Conservation (phyloP, 2,329 filamentous ascomycete species). For the Hirsutella minnesotensis region DNA sequence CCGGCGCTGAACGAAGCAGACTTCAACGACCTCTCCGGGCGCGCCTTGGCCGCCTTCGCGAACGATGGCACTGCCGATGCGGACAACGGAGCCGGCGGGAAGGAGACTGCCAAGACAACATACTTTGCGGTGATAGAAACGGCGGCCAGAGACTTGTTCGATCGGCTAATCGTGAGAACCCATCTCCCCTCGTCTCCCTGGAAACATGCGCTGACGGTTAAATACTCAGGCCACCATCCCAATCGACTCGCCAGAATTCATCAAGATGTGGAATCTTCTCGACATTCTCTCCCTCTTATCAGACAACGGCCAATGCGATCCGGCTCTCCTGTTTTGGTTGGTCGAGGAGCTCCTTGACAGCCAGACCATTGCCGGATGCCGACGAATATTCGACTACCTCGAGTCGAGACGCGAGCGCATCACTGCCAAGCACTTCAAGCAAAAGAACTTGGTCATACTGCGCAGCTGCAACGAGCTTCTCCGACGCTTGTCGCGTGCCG, state of each 20-base stretch:
- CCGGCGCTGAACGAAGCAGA: constrained; percentile 63
- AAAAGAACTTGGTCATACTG: constrained; percentile 82
- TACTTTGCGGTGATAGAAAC: constrained; percentile 70
- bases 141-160: constrained; percentile 71
- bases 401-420: constrained; percentile 87
- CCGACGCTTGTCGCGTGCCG: constrained; percentile 84
- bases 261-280: constrained; percentile 83
- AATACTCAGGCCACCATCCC: constrained; percentile 51
- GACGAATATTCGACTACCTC: constrained; percentile 85
- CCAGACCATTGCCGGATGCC: constrained; percentile 85
- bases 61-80: constrained; percentile 15
- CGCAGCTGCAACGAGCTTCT: constrained; percentile 90
- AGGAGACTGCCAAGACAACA: constrained; percentile 27
- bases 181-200: constrained; percentile 3
- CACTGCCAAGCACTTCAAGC: constrained; percentile 66
- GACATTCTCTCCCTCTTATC: constrained; percentile 85
- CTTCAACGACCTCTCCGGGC: constrained; percentile 36
- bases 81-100: constrained; percentile 22
- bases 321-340: constrained; percentile 75
- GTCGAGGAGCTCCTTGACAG: constrained; percentile 93
- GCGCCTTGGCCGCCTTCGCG: constrained; percentile 25
- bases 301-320: constrained; percentile 66
- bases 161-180: constrained; percentile 57
- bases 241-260: constrained; percentile 69
- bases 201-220: background rate